Evolutionary conservation across 1,284 basidiomycete genomes (phyloP).

Genomic region (Jaminaea rosea): DNA sequence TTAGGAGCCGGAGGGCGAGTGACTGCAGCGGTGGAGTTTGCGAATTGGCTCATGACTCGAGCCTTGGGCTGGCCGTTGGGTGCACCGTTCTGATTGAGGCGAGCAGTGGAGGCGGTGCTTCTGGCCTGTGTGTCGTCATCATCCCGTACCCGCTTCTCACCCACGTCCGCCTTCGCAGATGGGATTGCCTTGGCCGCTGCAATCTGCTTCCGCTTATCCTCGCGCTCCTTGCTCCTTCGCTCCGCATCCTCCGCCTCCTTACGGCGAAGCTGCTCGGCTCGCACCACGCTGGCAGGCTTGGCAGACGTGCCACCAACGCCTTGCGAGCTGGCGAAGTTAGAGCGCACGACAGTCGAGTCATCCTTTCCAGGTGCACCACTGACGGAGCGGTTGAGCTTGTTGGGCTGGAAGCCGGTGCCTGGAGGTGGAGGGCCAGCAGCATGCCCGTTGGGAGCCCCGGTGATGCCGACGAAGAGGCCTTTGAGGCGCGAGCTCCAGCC

Average conservation of each 20-base stretch:
- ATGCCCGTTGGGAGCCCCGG: too few relatives aligned
- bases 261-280: conserved; percentile 24
- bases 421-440: background rate
- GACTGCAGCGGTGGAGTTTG: background rate
- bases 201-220: conserved; percentile 21
- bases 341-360: too few relatives aligned
- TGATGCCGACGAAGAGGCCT: too few relatives aligned
- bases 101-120: too few relatives aligned
- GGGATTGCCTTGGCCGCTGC: background rate
- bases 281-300: conserved; percentile 22
- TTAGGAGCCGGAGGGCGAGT: too few relatives aligned
- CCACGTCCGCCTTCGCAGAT: conserved; percentile 20
- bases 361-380: background rate
- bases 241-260: conserved; percentile 28
- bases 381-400: background rate
- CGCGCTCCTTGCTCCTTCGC: conserved; percentile 23
- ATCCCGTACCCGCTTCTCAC: too few relatives aligned
- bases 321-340: background rate
- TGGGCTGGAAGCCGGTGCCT: background rate
- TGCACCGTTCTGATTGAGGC: too few relatives aligned
- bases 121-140: too few relatives aligned
- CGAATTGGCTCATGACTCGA: background rate
- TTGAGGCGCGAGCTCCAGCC: too few relatives aligned
- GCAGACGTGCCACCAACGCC: background rate
- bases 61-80: background rate